A percentile compares a stretch with the other conserved stretches of the same genome.
Conservation (phyloP, 192 early-diverging fungal species). For the Backusella tuberculispora region DNA sequence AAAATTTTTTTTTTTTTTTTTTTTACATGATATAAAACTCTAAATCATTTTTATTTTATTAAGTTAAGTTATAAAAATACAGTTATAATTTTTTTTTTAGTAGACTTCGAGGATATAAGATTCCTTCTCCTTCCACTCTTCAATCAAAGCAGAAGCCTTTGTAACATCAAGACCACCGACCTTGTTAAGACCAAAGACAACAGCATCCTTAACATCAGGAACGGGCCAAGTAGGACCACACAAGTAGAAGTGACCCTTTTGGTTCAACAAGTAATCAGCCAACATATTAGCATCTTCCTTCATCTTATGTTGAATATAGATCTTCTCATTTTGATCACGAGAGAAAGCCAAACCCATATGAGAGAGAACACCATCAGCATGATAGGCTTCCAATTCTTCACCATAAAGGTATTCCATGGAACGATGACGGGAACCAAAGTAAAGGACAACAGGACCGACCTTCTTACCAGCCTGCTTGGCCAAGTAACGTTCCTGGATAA, state of each 20-base stretch:
- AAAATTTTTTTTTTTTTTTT: background rate
- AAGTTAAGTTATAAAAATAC: slow-evolving; percentile 2
- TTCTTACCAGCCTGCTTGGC: slow-evolving; percentile 73
- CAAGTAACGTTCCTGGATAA: slow-evolving; percentile 92
- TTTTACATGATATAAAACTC: background rate
- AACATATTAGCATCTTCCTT: slow-evolving; percentile 80
- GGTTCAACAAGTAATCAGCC: slow-evolving; percentile 71
- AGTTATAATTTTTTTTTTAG: slow-evolving; percentile 35
- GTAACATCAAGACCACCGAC: slow-evolving; percentile 60
- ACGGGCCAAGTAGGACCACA: slow-evolving; percentile 98
- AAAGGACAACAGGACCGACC: slow-evolving; percentile 94
- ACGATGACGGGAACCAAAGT: slow-evolving; percentile 96
- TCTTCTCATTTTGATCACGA: slow-evolving; percentile 91
- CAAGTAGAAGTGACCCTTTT: slow-evolving; percentile 91
- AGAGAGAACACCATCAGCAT: slow-evolving; percentile 86
- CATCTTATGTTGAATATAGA: slow-evolving; percentile 98
- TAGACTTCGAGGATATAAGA: slow-evolving; percentile 93
- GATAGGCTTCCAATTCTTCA: slow-evolving; percentile 96
- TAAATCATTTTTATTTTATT: slow-evolving; percentile 8
- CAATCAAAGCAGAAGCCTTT: slow-evolving; percentile 74
- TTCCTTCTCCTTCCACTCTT: slow-evolving; percentile 92
- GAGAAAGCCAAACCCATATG: slow-evolving; percentile 92
- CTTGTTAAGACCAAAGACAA: slow-evolving; percentile 74
- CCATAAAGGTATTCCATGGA: slow-evolving; percentile 95
- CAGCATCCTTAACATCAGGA: slow-evolving; percentile 91